Percentiles rank a stretch among this genome's conserved stretches.
Evolutionary conservation across 371 early-diverging fungal genomes (phyloP).

Genomic region (Neoconidiobolus thromboides): DNA sequence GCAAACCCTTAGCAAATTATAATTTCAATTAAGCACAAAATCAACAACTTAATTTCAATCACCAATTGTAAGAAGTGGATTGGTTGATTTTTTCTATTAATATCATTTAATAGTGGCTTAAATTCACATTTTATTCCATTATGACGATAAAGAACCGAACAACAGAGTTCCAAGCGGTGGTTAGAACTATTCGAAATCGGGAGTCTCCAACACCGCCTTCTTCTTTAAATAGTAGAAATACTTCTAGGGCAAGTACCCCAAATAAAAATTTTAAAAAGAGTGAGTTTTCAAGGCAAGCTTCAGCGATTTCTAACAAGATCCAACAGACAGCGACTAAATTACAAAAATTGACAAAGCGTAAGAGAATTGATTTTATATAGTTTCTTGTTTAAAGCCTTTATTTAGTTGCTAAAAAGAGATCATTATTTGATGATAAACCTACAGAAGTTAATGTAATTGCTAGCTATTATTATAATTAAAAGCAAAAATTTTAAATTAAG

Average conservation of each 20-base stretch:
- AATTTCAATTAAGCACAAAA: no score
- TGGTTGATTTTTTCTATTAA: no score
- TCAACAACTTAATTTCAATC: no score
- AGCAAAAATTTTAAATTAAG: not conserved
- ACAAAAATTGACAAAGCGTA: conserved; percentile 43
- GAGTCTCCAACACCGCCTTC: conserved; percentile 3
- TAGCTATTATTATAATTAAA: not conserved
- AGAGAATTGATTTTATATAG: conserved; percentile 6
- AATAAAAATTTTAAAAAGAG: conserved; percentile 5
- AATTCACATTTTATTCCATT: not conserved
- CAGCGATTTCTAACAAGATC: conserved; percentile 40
- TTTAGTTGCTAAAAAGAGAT: conserved; percentile 50
- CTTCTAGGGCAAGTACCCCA: not conserved
- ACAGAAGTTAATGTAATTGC: conserved; percentile 41
- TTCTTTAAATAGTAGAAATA: not conserved
- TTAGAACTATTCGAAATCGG: conserved; percentile 8
- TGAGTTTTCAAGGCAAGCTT: conserved; percentile 40
- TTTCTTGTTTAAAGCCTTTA: conserved; percentile 4
- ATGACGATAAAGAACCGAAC: conserved; percentile 13
- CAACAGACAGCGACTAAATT: conserved; percentile 36
- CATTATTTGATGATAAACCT: conserved; percentile 52
- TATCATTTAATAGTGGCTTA: no score
- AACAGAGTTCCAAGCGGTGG: conserved; percentile 11
- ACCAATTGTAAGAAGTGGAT: no score
- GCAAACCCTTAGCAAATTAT: no score